Base-by-base conservation (phyloP, 2,329 filamentous ascomycete genomes). In the Penicillium sp. region DNA sequence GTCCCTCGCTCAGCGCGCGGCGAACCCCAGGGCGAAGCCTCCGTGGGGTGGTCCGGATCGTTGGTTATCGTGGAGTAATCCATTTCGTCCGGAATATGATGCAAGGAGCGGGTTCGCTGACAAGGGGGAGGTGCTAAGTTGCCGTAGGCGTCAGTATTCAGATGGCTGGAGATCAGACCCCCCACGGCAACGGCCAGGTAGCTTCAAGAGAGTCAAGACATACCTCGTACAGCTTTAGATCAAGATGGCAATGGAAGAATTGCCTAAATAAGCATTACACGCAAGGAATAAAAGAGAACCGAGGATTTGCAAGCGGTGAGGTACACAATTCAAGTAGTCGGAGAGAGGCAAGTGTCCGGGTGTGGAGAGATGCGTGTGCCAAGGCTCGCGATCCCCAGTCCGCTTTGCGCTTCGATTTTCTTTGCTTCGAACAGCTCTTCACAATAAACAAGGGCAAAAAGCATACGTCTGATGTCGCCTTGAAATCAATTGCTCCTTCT, bases 21-120 rank as follows among this genome's bases (percentile, higher is more conserved):
- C 48, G 83, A 85, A 21, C 75, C 80, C 87, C 87, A 89, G 50
- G 87, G 87, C 34, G 85, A 87, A 52, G 77, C 63, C 49, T 80
- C 85, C 34, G 77, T 77, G 42, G 82, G 80, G 66, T 83, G 78
- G 50, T 85, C 83, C 31, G 81, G 77, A 64, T 87, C 83, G 61
- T 81, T 75, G 50, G 79, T 76, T 48, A 83, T 75, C 32, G 78
- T 70, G 52, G 85, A 85, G 71, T 89, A 89, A 70, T 89, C 87
- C 87, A 89, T 89, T 22, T 48, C 59, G 44, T 43, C 53, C 53
- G 42, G 55, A 31, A 53, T 48, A 56, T 51, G 50, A 59, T 52
- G 57, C 53, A 57, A 59, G 55, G 56, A 60, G 56, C 41, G 42
- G 44, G n/a, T 48, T 62, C 55, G 53, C 45, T 42, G 45, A 45